Evolutionary conservation across 495 filamentous ascomycete species (phyloP).

Genomic region (Penicillium paradoxum): DNA sequence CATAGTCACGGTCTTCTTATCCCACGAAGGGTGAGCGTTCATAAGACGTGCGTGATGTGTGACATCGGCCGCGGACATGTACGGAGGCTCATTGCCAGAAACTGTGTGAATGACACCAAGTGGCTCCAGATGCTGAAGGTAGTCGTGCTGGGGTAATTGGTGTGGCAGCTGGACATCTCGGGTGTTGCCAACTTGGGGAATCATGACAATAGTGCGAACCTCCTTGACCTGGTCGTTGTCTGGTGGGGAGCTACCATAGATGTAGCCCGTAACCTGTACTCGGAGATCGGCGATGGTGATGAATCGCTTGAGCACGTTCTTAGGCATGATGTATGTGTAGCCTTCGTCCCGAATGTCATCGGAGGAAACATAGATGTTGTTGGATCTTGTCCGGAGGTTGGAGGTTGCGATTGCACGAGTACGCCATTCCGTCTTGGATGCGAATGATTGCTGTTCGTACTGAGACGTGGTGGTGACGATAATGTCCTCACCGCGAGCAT

Average conservation of each 20-base stretch:
- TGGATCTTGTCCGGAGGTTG: constrained; percentile 88
- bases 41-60: constrained; percentile 89
- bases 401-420: constrained; percentile 94
- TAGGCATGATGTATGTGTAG: constrained; percentile 96
- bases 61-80: constrained; percentile 93
- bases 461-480: constrained; percentile 97
- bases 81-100: constrained; percentile 88
- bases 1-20: constrained; percentile 94
- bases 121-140: constrained; percentile 81
- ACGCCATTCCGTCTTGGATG: constrained; percentile 98
- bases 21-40: constrained; percentile 76
- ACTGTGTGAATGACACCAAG: constrained; percentile 95
- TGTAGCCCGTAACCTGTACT: constrained; percentile 91
- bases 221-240: constrained; percentile 98
- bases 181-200: constrained; percentile 92
- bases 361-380: constrained; percentile 98
- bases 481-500: constrained; percentile 95
- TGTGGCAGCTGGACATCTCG: constrained; percentile 89
- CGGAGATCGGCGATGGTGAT: constrained; percentile 97
- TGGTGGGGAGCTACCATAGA: constrained; percentile 88
- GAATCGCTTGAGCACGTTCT: constrained; percentile 98
- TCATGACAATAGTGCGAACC: constrained; percentile 91
- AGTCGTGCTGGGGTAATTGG: constrained; percentile 89
- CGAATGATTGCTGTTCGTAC: constrained; percentile 95
- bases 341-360: constrained; percentile 81